Percentiles rank a stretch among this genome's conserved stretches.
Evolutionary conservation across 164 flowering plant genomes (phyloP).

Genomic region (Aristolochia fimbriata): DNA sequence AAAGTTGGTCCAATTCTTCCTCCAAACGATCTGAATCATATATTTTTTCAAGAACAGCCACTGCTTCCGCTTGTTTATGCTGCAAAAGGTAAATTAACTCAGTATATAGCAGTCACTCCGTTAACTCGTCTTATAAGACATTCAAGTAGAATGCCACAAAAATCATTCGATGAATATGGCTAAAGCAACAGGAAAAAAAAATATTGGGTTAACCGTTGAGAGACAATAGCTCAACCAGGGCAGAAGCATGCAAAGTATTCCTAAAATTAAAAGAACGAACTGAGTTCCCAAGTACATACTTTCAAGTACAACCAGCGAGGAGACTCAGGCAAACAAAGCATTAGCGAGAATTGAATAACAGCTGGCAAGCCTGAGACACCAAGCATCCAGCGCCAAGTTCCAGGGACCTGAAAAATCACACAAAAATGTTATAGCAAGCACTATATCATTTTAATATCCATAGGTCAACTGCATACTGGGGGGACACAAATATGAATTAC

Average conservation of each 20-base stretch:
- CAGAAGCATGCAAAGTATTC: too few relatives aligned
- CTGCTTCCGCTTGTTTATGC: constrained; percentile 55
- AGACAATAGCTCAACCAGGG: too few relatives aligned
- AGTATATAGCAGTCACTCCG: too few relatives aligned
- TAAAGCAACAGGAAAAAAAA: too few relatives aligned
- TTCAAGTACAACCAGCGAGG: constrained; percentile 48
- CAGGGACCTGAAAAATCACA: constrained; percentile 54
- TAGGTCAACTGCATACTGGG: too few relatives aligned
- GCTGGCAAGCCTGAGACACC: constrained; percentile 89
- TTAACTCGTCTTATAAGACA: too few relatives aligned
- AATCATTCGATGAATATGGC: too few relatives aligned
- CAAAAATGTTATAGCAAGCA: not conserved
- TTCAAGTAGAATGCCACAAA: too few relatives aligned
- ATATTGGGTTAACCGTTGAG: too few relatives aligned
- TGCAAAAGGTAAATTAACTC: constrained; percentile 15
- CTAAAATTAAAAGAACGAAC: too few relatives aligned
- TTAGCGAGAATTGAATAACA: constrained; percentile 60
- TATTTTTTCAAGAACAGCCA: constrained; percentile 66
- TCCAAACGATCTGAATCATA: constrained; percentile 70
- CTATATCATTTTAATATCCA: not conserved
- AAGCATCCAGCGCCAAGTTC: constrained; percentile 99
- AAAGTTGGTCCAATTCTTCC: constrained; percentile 67
- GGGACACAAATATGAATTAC: too few relatives aligned
- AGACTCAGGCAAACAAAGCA: constrained; percentile 87
- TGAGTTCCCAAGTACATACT: constrained; percentile 21